Percentiles rank a stretch among this genome's conserved stretches.
These are phyloP conservation scores for Talaromyces sp. DNA, from an alignment of 2,329 filamentous ascomycete species.

Conservation along the genomic window DNA sequence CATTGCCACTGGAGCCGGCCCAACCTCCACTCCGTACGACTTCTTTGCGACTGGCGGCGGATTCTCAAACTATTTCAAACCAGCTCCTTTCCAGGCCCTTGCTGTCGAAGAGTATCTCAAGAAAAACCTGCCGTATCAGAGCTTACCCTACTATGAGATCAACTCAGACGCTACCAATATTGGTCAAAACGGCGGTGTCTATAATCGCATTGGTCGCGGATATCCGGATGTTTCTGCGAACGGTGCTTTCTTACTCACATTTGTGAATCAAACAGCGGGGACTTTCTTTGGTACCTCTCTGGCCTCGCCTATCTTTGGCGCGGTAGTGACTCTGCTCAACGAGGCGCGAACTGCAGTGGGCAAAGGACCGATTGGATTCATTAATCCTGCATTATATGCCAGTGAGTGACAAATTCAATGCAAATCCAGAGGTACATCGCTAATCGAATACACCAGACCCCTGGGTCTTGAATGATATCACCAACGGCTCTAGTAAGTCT, in stretches of 20 bases:
- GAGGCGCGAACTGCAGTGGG: conserved; percentile 7
- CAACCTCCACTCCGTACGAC: conserved; percentile 20
- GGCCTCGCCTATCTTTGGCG: conserved; percentile 8
- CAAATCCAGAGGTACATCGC: not conserved
- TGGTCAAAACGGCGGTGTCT: conserved; percentile 10
- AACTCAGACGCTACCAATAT: not conserved
- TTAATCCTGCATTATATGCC: conserved; percentile 13
- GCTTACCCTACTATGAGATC: conserved; percentile 8
- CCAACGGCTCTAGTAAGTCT: conserved; percentile 13
- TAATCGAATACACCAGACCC: conserved; percentile 1
- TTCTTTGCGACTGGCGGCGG: conserved; percentile 38
- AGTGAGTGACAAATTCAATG: too few species aligned
- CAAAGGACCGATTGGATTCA: conserved; percentile 14
- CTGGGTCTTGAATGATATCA: conserved; percentile 12
- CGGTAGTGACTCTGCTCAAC: conserved; percentile 11
- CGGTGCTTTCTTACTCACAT: conserved; percentile 10
- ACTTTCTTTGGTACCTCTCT: conserved; percentile 11
- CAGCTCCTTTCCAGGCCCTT: conserved; percentile 38
- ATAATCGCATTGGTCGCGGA: conserved; percentile 12
- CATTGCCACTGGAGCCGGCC: conserved; percentile 22
- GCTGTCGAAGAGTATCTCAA: conserved; percentile 37
- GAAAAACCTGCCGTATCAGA: conserved; percentile 8
- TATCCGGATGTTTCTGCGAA: conserved; percentile 13
- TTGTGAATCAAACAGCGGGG: not conserved
- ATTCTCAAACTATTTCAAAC: conserved; percentile 46